phyloP scores from a whole-genome alignment of 306 rosid species.

The Calophaca sinica region DNA sequence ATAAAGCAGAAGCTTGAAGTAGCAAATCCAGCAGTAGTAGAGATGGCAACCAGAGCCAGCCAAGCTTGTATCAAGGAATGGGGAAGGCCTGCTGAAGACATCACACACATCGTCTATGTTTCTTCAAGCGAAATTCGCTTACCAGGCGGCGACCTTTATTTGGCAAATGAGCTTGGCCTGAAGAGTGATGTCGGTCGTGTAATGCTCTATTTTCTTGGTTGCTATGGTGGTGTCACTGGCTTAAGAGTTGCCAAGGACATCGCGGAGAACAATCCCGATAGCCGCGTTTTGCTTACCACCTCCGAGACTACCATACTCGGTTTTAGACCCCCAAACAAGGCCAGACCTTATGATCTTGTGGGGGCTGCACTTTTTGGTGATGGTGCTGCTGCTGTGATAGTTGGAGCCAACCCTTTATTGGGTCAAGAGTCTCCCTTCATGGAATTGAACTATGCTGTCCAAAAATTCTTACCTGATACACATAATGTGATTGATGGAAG shows the following conservation, averaged over 20 bases:
- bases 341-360: conserved; percentile 90
- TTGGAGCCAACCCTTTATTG: conserved; percentile 69
- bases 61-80: conserved; percentile 85
- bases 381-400: conserved; percentile 87
- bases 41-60: conserved; percentile 87
- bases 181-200: conserved; percentile 69
- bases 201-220: conserved; percentile 92
- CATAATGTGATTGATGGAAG: conserved; percentile 81
- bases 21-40: conserved; percentile 88
- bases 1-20: conserved; percentile 83
- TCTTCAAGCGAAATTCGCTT: conserved; percentile 89
- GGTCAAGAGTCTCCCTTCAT: conserved; percentile 78
- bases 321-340: conserved; percentile 81
- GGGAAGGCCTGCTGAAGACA: conserved; percentile 80
- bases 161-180: conserved; percentile 77
- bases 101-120: conserved; percentile 88
- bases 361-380: conserved; percentile 99
- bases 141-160: conserved; percentile 92
- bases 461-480: conserved; percentile 80
- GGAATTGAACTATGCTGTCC: conserved; percentile 79
- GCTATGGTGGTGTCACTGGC: conserved; percentile 94
- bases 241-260: conserved; percentile 95
- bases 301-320: conserved; percentile 96
- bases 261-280: conserved; percentile 92
- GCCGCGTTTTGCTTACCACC: conserved; percentile 76